These are phyloP conservation scores for Pueraria montana DNA, from an alignment of 306 rosid genomes.

Conservation along the genomic window DNA sequence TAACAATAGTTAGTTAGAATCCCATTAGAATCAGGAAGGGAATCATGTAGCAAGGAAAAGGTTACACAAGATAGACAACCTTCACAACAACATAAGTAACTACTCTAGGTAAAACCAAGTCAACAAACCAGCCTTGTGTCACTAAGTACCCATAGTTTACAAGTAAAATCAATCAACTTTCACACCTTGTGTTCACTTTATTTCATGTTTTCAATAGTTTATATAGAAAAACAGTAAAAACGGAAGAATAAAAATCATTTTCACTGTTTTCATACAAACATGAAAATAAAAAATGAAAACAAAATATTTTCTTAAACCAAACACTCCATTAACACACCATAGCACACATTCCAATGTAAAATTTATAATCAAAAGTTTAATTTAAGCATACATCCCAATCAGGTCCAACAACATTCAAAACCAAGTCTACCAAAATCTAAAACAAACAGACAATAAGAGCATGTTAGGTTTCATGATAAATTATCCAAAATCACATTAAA, in stretches of 20 bases:
- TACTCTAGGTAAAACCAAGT: background rate
- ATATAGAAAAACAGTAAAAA: background rate
- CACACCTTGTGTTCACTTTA: background rate
- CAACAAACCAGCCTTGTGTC: conserved; percentile 18
- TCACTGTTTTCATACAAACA: background rate
- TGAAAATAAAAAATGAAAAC: background rate
- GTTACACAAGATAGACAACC: background rate
- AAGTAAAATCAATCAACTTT: background rate
- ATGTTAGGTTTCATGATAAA: background rate
- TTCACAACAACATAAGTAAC: background rate
- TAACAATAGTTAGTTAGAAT: background rate
- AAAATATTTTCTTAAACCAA: background rate
- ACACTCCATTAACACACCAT: background rate
- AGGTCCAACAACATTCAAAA: background rate
- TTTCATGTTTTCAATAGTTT: background rate
- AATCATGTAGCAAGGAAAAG: conserved; percentile 19
- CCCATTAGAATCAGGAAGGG: background rate
- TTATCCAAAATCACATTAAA: background rate
- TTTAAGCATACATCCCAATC: background rate
- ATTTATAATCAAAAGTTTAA: background rate
- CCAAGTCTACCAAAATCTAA: background rate
- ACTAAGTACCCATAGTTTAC: background rate
- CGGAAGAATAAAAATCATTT: background rate
- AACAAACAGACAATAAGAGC: background rate
- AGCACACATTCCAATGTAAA: background rate